Conservation (phyloP, 2,329 filamentous ascomycete genomes). For the Phaeophleospora eucalypticola region DNA sequence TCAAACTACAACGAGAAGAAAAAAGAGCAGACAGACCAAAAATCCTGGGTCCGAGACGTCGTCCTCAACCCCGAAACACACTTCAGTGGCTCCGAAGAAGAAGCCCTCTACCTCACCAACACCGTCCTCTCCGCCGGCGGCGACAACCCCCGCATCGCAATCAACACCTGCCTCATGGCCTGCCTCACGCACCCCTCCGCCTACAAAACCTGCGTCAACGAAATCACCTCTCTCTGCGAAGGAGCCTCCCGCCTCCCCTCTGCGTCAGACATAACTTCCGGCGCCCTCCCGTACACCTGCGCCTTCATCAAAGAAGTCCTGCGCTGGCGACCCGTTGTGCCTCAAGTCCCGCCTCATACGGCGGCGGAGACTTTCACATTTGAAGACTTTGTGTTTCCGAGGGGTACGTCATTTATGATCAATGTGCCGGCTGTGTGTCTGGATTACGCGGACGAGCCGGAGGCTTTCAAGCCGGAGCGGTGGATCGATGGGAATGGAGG, state of each 20-base stretch:
- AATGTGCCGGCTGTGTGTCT: constrained; percentile 8
- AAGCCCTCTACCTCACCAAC: constrained; percentile 11
- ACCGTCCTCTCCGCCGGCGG: constrained; percentile 13
- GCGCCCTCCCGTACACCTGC: constrained; percentile 6
- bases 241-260: constrained; percentile 1
- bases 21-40: too few relatives aligned
- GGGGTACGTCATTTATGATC: constrained; percentile 12
- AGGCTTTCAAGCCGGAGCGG: constrained; percentile 7
- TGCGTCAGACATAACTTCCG: constrained; percentile 4
- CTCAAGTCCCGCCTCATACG: constrained; percentile 10
- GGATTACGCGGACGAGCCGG: constrained; percentile 7
- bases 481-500: constrained; percentile 7
- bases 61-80: constrained; percentile 6
- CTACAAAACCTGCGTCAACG: constrained; percentile 1
- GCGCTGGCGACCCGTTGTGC: constrained; percentile 11
- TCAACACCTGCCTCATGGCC: constrained; percentile 14
- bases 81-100: constrained; percentile 10
- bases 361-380: constrained; percentile 10
- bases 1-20: constrained; percentile 2
- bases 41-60: constrained; percentile 10
- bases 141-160: constrained; percentile 12
- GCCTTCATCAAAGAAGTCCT: constrained; percentile 14
- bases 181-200: constrained; percentile 4
- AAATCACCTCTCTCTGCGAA: constrained; percentile 6
- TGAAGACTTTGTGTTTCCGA: constrained; percentile 8